phyloP scores from a whole-genome alignment of 2,329 filamentous ascomycete genomes.

The Coniella vitis region DNA sequence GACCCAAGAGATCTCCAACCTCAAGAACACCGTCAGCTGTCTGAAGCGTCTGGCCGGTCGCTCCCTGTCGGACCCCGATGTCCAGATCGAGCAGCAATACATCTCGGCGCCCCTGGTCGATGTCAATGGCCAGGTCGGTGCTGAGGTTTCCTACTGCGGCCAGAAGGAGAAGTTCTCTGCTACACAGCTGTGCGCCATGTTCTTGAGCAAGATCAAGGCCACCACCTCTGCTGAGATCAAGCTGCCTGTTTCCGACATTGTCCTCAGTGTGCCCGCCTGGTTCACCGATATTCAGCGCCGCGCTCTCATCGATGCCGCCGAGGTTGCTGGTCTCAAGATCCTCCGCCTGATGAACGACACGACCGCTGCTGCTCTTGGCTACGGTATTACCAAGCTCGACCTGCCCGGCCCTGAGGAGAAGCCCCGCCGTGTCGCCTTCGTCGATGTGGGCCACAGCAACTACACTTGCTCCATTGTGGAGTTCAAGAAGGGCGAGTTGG shows the following conservation, averaged over 20 bases:
- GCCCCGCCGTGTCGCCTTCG: conserved; percentile 80
- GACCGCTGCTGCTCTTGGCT: conserved; percentile 90
- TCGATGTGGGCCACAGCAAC: conserved; percentile 95
- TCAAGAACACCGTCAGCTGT: conserved; percentile 95
- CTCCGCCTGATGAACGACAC: conserved; percentile 97
- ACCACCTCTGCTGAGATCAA: conserved; percentile 83
- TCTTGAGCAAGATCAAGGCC: conserved; percentile 86
- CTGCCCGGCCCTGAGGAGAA: conserved; percentile 84
- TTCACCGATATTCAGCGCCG: conserved; percentile 94
- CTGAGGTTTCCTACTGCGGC: conserved; percentile 85
- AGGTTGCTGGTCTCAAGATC: conserved; percentile 88
- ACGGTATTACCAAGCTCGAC: conserved; percentile 96
- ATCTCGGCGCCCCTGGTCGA: conserved; percentile 82
- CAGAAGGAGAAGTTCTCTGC: conserved; percentile 95
- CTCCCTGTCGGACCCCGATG: conserved; percentile 80
- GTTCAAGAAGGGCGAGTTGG: conserved; percentile 93
- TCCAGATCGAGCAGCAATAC: conserved; percentile 86
- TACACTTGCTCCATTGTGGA: conserved; percentile 92
- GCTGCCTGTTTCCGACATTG: conserved; percentile 85
- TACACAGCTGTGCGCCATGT: conserved; percentile 92
- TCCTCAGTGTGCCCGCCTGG: conserved; percentile 92
- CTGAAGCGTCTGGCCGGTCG: conserved; percentile 91
- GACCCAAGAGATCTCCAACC: conserved; percentile 98
- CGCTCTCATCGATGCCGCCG: conserved; percentile 80
- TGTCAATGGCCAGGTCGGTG: conserved; percentile 88